Percentiles rank a stretch among this genome's conserved stretches.
phyloP scores from a whole-genome alignment of 169 alveolate species.

The Plasmodium relictum region DNA sequence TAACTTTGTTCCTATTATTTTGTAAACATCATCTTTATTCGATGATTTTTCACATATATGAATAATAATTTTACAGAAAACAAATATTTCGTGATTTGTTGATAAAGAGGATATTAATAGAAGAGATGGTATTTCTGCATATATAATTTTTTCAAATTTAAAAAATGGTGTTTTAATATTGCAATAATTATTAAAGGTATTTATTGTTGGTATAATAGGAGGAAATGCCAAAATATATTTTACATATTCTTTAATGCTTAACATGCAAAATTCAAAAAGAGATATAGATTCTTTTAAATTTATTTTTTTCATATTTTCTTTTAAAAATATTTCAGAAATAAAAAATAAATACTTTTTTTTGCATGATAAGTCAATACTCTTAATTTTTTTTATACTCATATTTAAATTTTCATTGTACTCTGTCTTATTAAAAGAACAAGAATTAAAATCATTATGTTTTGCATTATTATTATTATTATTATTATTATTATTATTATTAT shows the following conservation, averaged over 20 bases:
- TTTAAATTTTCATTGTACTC: constrained; percentile 16
- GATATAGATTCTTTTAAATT: constrained; percentile 55
- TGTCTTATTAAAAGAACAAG: neutral
- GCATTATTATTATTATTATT: neutral
- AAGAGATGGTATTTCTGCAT: constrained; percentile 81
- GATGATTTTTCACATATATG: constrained; percentile 81
- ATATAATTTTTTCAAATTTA: constrained; percentile 62
- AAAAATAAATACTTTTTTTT: constrained; percentile 65
- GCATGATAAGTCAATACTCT: constrained; percentile 40
- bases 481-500: constrained; percentile 18
- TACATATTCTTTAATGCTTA: constrained; percentile 50
- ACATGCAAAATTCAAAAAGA: constrained; percentile 52
- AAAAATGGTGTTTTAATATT: constrained; percentile 61
- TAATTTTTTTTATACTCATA: constrained; percentile 41
- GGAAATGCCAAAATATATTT: constrained; percentile 28
- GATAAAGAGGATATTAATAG: constrained; percentile 83
- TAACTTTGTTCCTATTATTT: constrained; percentile 81
- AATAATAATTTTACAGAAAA: constrained; percentile 81
- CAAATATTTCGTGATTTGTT: constrained; percentile 80
- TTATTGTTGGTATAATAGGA: constrained; percentile 32
- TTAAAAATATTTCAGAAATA: constrained; percentile 65
- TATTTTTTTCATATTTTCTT: constrained; percentile 59
- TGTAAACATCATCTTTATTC: constrained; percentile 80
- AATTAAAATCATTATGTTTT: neutral
- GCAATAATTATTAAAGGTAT: constrained; percentile 23